Conservation (phyloP, 192 early-diverging fungal species). For the Coemansia sp. region DNA sequence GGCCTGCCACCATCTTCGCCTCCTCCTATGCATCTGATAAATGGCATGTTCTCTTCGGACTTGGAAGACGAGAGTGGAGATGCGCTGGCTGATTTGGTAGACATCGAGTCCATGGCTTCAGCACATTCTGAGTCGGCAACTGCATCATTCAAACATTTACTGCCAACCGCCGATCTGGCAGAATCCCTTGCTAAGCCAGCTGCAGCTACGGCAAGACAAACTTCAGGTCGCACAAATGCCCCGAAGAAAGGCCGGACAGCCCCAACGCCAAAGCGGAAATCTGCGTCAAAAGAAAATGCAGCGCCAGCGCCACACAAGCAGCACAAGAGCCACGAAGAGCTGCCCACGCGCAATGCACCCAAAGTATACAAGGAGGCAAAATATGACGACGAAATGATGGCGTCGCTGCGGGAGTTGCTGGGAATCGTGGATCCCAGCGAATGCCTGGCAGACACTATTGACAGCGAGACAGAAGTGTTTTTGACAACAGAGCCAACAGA, state of each 20-base stretch:
- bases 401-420: slow-evolving; percentile 46
- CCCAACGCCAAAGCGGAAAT: slow-evolving; percentile 2
- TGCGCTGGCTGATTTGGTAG: slow-evolving; percentile 20
- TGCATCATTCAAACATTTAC: not conserved
- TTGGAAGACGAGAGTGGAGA: slow-evolving; percentile 19
- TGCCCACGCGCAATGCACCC: not conserved
- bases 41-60: slow-evolving; percentile 11
- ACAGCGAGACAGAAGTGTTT: slow-evolving; percentile 52
- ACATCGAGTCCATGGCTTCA: slow-evolving; percentile 13
- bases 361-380: not conserved
- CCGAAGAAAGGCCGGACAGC: slow-evolving; percentile 8
- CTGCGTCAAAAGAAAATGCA: slow-evolving; percentile 22
- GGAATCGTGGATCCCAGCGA: slow-evolving; percentile 54
- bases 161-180: not conserved
- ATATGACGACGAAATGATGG: slow-evolving; percentile 49
- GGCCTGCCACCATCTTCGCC: slow-evolving; percentile 49
- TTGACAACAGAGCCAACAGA: slow-evolving; percentile 26
- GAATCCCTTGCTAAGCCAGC: not conserved
- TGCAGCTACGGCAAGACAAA: not conserved
- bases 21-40: slow-evolving; percentile 24
- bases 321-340: slow-evolving; percentile 14
- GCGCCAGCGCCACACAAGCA: not conserved
- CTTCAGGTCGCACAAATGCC: not conserved
- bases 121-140: slow-evolving; percentile 1
- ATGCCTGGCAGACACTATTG: slow-evolving; percentile 48